Percentiles rank a stretch among this genome's conserved stretches.
Conservation (phyloP, 192 early-diverging fungal genomes). For the Mortierella claussenii region DNA sequence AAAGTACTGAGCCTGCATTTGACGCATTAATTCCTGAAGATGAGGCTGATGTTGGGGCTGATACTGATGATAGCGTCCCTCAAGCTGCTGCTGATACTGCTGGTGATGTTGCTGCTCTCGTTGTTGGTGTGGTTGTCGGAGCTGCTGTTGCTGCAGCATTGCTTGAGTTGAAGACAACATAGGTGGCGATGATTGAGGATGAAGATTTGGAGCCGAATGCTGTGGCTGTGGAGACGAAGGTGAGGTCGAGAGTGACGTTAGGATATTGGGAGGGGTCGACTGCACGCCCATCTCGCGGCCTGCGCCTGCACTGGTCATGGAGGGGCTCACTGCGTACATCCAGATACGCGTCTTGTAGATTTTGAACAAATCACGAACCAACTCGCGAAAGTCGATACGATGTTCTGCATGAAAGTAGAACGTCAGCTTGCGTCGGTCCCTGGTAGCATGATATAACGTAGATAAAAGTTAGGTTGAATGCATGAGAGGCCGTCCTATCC, state of each 20-base stretch:
- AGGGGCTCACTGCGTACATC: conserved; percentile 74
- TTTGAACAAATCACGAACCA: conserved; percentile 96
- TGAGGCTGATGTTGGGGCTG: conserved; percentile 12
- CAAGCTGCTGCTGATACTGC: conserved; percentile 8
- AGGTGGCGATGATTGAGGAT: background rate
- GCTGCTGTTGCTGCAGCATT: conserved; percentile 7
- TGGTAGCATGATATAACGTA: conserved; percentile 35
- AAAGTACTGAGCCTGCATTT: conserved; percentile 26
- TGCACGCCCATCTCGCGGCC: background rate
- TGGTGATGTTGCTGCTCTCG: conserved; percentile 13
- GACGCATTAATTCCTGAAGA: conserved; percentile 20
- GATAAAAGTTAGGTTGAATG: no score
- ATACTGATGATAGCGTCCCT: conserved; percentile 3
- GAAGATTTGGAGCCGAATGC: background rate
- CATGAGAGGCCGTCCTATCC: no score
- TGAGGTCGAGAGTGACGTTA: conserved; percentile 6
- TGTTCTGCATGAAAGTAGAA: conserved; percentile 96
- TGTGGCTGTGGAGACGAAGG: conserved; percentile 8
- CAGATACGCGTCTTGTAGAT: conserved; percentile 98
- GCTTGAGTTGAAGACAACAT: background rate
- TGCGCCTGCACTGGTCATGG: background rate
- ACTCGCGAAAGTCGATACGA: conserved; percentile 95
- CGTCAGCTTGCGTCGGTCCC: conserved; percentile 95
- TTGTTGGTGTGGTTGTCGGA: background rate
- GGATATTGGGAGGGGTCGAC: background rate